Evolutionary conservation across 2,329 filamentous ascomycete species (phyloP).

Genomic region (Madurella mycetomatis): DNA sequence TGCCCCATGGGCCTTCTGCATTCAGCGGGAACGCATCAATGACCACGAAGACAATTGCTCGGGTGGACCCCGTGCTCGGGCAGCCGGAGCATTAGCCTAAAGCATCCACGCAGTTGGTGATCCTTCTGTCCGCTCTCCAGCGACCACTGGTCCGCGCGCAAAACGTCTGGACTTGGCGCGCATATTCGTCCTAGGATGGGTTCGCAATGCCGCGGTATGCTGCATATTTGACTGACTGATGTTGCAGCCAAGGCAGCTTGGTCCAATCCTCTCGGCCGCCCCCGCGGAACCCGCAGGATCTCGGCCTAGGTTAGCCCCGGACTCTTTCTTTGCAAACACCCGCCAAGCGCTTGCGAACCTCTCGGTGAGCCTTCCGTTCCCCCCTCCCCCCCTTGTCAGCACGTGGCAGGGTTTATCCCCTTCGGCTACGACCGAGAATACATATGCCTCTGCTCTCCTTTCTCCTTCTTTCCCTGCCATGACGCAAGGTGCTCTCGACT

Average conservation of each 20-base stretch:
- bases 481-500: neutral
- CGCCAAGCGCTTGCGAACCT: slow-evolving; percentile 2
- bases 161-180: neutral
- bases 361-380: slow-evolving; percentile 6
- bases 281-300: neutral
- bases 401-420: slow-evolving; percentile 12
- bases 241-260: no score
- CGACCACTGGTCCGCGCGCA: neutral
- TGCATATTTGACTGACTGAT: neutral
- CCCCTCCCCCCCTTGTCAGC: slow-evolving; percentile 1
- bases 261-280: neutral
- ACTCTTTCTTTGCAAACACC: neutral
- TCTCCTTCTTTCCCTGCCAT: neutral
- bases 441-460: neutral
- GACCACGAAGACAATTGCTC: no score
- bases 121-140: neutral
- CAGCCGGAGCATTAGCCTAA: slow-evolving; percentile 16
- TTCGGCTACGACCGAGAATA: neutral
- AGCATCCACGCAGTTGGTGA: slow-evolving; percentile 4
- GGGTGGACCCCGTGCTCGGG: neutral
- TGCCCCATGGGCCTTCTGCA: no score
- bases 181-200: neutral
- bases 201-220: neutral
- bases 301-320: neutral
- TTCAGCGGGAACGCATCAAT: no score